Base-by-base conservation (phyloP, 2,329 filamentous ascomycete genomes). In the Aspergillus sp. region DNA sequence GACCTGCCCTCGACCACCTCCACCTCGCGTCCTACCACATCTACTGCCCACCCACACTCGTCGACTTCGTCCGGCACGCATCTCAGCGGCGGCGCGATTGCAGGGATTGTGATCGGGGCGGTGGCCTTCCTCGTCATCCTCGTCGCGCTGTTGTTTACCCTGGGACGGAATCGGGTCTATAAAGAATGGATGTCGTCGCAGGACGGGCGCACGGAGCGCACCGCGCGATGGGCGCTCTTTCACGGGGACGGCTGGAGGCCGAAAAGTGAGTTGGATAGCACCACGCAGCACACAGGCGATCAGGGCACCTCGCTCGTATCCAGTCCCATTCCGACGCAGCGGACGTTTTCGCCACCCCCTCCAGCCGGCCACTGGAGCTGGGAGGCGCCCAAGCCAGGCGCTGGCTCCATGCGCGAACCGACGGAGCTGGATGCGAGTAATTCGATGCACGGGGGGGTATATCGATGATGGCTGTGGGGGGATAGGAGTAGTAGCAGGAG, bases 41-140 rank as follows among this genome's bases (percentile, higher is more conserved):
- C 54, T 3, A 3, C 16, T 2, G 35, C 8, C 35, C 13, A 38
- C 35, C 2, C 1, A 38, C 4, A 38, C 33, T 13, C 11, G 4
- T 38, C 35, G 16, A n/a, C n/a, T n/a, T n/a, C 35, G 11, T 30
- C 26, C 8, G 36, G 51, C 16, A 46, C 51, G n/a, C 43, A 52
- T 20, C 63, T 77, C 5, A 70, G 72, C 30, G 50, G 66, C 0
- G 82, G 82, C 3, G 79, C 78, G 2, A 85, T 86, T 24, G 82
- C 81, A 1, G 84, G 83, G 4, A 84, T 87, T 26, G 76, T 74
- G 1, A 73, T 87, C 33, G 82, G 82, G 20, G 68, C 65, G 1
- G 70, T 77, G 0, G 79, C 75, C 1, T 76, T 73, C 9, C 71
- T 76, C 8, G 71, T 65, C 0, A 61, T 84, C 5, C 59, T 83